Percentiles rank a stretch among this genome's conserved stretches.
Evolutionary conservation across 208 protist genomes (phyloP).

Genomic region (Novymonas esmeraldas): DNA sequence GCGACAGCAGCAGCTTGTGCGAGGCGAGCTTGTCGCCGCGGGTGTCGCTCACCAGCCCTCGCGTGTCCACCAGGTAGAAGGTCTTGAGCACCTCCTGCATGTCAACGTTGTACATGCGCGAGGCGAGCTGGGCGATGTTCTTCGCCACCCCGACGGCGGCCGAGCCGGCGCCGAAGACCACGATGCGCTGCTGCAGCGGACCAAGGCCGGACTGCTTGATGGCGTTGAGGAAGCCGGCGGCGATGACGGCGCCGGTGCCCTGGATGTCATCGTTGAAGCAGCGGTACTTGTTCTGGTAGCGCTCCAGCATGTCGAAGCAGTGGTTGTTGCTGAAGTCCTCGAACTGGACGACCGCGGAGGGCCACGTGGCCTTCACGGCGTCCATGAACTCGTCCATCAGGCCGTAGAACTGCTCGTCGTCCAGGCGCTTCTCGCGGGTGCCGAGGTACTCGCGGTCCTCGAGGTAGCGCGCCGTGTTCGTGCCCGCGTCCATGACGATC

Average conservation of each 20-base stretch:
- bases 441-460: slow-evolving; percentile 88
- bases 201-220: slow-evolving; percentile 56
- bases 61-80: slow-evolving; percentile 94
- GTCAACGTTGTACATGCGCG: slow-evolving; percentile 54
- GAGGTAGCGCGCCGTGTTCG: slow-evolving; percentile 87
- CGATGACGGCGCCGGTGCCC: slow-evolving; percentile 95
- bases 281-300: slow-evolving; percentile 90
- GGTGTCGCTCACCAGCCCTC: slow-evolving; percentile 88
- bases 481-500: slow-evolving; percentile 92
- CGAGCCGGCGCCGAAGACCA: slow-evolving; percentile 94
- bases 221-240: slow-evolving; percentile 92
- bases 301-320: slow-evolving; percentile 94
- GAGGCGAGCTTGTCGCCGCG: slow-evolving; percentile 80
- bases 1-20: slow-evolving; percentile 91
- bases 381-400: slow-evolving; percentile 95
- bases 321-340: slow-evolving; percentile 97
- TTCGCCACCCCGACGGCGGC: slow-evolving; percentile 95
- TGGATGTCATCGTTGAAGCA: slow-evolving; percentile 99
- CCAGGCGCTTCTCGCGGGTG: slow-evolving; percentile 60
- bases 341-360: slow-evolving; percentile 91
- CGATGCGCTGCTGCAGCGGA: slow-evolving; percentile 72
- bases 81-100: slow-evolving; percentile 80
- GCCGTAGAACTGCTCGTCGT: slow-evolving; percentile 82
- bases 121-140: slow-evolving; percentile 87
- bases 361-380: slow-evolving; percentile 81